phyloP scores from a whole-genome alignment of 2,329 filamentous ascomycete genomes.

The Tetracladium maxilliforme region DNA sequence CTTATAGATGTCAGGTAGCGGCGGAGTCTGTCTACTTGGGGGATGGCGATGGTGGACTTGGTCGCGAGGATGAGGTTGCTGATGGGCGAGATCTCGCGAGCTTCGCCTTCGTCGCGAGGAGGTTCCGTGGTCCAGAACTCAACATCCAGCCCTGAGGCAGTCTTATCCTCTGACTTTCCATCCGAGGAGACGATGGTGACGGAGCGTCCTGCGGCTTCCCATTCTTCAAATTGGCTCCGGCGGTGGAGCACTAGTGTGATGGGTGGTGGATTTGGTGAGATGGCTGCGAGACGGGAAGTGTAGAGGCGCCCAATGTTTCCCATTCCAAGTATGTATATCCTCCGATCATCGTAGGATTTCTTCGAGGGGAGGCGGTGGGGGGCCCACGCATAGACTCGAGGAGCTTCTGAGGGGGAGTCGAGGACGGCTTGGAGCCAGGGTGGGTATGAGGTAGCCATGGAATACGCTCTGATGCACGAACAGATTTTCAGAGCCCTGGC shows the following conservation, averaged over 20 bases:
- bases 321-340: conserved; percentile 65
- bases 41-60: conserved; percentile 56
- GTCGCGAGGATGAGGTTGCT: conserved; percentile 64
- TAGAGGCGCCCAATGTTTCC: conserved; percentile 73
- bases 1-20: conserved; percentile 46
- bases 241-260: conserved; percentile 70
- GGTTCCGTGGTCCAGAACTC: no score
- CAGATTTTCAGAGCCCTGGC: no score
- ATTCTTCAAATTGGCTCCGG: conserved; percentile 30
- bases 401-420: no score
- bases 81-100: conserved; percentile 30
- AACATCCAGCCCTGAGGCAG: conserved; percentile 8
- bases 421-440: no score
- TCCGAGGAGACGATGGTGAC: conserved; percentile 8
- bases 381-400: no score
- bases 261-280: conserved; percentile 39
- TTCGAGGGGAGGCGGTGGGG: no score
- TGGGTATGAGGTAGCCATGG: no score
- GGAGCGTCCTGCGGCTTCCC: conserved; percentile 17
- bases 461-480: no score
- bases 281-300: conserved; percentile 51
- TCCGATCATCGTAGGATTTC: no score
- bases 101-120: conserved; percentile 18
- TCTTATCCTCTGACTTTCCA: conserved; percentile 6
- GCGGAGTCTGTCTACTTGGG: conserved; percentile 41